Base-by-base conservation (phyloP, 2,329 filamentous ascomycete genomes). In the Raffaelea arxii region DNA sequence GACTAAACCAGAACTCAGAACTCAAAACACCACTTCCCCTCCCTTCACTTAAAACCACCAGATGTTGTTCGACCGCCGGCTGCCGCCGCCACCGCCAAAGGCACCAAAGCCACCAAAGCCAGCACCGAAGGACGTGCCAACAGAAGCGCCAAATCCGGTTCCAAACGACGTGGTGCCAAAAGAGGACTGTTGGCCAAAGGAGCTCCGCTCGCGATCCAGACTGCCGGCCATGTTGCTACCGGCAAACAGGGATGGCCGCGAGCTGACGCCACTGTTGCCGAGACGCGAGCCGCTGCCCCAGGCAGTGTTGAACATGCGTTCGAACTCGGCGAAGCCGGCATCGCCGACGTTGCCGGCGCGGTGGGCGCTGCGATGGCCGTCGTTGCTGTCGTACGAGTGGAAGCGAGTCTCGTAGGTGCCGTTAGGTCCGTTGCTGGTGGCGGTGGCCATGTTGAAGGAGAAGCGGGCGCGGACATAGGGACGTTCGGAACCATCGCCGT, bases 391-490 rank as follows among this genome's bases (percentile, higher is more conserved):
- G 43, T 44, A 51, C 11, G 46, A 42, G 24, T 46, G 44, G n/a
- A 30, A 40, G 14, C 45, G 41, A 5, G 49, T 45, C 25, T 46
- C 19, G 44, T 45, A 51, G 2, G 46, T 27, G n/a, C 49, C 49
- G 27, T 36, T 25, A 23, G 18, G 25, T 16, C 14, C 25, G 18
- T 38, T 36, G 19, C 38, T n/a, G 21, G 9, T 25, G 41, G 68
- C 62, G 2, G 76, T 78, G 52, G 70, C 76, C 65, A 84, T 84
- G 58, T 80, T 76, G 70, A 82, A 50, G 3, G 50, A 46, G n/a
- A 32, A 52, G 45, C 42, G 45, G 14, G 39, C 19, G 14, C 41
- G 41, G 43, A 46, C 47, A 23, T 30, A 19, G 36, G 27, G 45
- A 11, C 18, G 37, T 32, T n/a, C n/a, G n/a, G n/a, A n/a, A n/a